Base-by-base conservation (phyloP, 441 rosid species). In the Iberis amara region DNA sequence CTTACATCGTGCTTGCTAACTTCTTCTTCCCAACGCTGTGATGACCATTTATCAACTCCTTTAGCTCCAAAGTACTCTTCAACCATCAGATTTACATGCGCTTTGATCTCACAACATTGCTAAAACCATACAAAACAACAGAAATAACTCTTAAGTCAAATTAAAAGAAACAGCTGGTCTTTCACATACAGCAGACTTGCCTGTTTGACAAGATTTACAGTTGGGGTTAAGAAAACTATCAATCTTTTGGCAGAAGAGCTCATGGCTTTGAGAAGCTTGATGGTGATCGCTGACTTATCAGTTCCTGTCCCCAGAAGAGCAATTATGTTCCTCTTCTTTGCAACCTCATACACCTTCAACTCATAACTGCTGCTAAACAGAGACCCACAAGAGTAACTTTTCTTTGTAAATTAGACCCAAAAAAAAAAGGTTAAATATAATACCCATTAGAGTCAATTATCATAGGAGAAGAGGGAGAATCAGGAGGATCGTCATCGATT, bases 141-240 rank as follows among this genome's bases (percentile, higher is more conserved):
- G 35, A 7, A 31, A 1, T 31, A 4, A 8, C 8, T 7, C 36
- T 32, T 8, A 32, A 33, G 6, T 3, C 11, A 14, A 15, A 30
- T 26, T n/a, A 8, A 23, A 8, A 14, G 14, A 7, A 57, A 18
- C 21, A 18, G 21, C 21, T 18, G 1, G 1, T 18, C 21, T 18
- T 18, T 18, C 21, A 18, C 21, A 18, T 18, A 18, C 1, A 18
- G 21, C 21, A 47, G 32, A 52, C 51, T 24, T 36, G 23, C 99
- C 97, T 84, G 96, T 47, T 71, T 71, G 52, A 86, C 92, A 57
- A 84, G 83, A 75, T 73, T 77, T 36, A 83, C 96, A 21, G 94
- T 79, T 5, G 97, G 97, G 1, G 89, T 83, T 74, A 92, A 72
- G 80, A 79, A 89, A 66, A 86, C 31, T 14, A 82, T 75, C 72